Conservation (phyloP, 2,329 filamentous ascomycete species). For the Thielaviopsis punctulata region DNA sequence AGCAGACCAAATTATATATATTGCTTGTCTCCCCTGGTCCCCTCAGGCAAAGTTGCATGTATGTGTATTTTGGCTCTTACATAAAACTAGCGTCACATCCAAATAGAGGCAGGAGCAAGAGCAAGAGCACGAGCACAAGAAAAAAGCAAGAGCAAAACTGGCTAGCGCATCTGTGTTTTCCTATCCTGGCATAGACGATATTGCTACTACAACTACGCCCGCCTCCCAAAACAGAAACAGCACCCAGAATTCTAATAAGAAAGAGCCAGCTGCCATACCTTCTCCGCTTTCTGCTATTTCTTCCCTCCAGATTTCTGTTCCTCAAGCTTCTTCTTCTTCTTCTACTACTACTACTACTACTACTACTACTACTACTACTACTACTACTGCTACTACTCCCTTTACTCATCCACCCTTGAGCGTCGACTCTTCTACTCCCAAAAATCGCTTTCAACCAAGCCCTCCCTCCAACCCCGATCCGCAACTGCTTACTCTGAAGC, state of each 20-base stretch:
- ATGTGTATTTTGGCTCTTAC: too few relatives aligned
- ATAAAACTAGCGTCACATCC: neutral
- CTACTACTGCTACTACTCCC: slow-evolving; percentile 4
- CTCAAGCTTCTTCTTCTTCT: slow-evolving; percentile 5
- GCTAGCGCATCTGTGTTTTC: too few relatives aligned
- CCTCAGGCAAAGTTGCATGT: neutral
- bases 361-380: slow-evolving; percentile 9
- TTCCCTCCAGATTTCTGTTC: slow-evolving; percentile 1
- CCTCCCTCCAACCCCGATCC: slow-evolving; percentile 7
- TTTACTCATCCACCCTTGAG: neutral
- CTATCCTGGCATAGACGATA: slow-evolving; percentile 3
- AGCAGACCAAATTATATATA: neutral
- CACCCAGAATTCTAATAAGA: slow-evolving; percentile 6
- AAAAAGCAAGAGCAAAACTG: too few relatives aligned
- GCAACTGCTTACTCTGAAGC: slow-evolving; percentile 7
- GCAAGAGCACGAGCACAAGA: neutral
- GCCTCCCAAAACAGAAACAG: slow-evolving; percentile 4
- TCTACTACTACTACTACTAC: slow-evolving; percentile 15
- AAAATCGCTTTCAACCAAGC: slow-evolving; percentile 8
- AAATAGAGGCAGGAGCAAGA: too few relatives aligned
- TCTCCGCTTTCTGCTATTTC: neutral
- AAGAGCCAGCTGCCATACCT: neutral
- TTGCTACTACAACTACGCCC: neutral
- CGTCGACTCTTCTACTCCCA: slow-evolving; percentile 5
- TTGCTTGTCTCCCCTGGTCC: neutral